Percentiles rank a stretch among this genome's conserved stretches.
Evolutionary conservation across 2,329 filamentous ascomycete genomes (phyloP).

Genomic region (Fusarium austroafricanum): DNA sequence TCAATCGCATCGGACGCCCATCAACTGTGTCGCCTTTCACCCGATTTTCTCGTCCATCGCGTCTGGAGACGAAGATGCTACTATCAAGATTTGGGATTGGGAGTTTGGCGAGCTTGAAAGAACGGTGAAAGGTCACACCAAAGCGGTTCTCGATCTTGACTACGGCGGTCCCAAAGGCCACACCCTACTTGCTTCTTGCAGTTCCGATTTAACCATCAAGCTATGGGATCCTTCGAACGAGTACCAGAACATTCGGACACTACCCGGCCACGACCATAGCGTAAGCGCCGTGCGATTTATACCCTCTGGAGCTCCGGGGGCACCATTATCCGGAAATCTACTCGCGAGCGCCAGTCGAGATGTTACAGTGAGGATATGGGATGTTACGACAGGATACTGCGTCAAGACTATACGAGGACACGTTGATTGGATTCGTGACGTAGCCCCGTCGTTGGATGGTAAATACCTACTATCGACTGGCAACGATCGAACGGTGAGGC

Average conservation of each 20-base stretch:
- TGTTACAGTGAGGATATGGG: slow-evolving; percentile 88
- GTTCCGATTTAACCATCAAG: slow-evolving; percentile 91
- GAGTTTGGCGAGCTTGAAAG: slow-evolving; percentile 90
- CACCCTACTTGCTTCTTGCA: slow-evolving; percentile 75
- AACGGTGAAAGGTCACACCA: slow-evolving; percentile 93
- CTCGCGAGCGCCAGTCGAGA: slow-evolving; percentile 89
- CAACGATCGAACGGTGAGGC: slow-evolving; percentile 81
- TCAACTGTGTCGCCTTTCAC: slow-evolving; percentile 92
- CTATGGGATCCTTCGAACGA: slow-evolving; percentile 93
- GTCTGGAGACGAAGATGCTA: slow-evolving; percentile 90
- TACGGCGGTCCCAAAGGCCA: slow-evolving; percentile 79
- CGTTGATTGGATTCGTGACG: slow-evolving; percentile 90
- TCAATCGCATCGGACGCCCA: slow-evolving; percentile 74
- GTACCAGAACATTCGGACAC: slow-evolving; percentile 93
- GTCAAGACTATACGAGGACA: slow-evolving; percentile 91
- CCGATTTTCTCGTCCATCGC: slow-evolving; percentile 91
- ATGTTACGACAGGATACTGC: slow-evolving; percentile 92
- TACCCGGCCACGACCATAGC: slow-evolving; percentile 92
- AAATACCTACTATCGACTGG: slow-evolving; percentile 85
- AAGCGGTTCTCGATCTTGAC: slow-evolving; percentile 87
- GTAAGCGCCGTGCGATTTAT: slow-evolving; percentile 91
- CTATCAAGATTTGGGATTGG: slow-evolving; percentile 98
- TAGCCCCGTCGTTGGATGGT: slow-evolving; percentile 84
- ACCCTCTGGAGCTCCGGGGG: slow-evolving; percentile 81
- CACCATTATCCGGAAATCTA: slow-evolving; percentile 83